Percentiles rank a stretch among this genome's conserved stretches.
phyloP scores from a whole-genome alignment of 306 rosid genomes.

The Boehmeria nivea region DNA sequence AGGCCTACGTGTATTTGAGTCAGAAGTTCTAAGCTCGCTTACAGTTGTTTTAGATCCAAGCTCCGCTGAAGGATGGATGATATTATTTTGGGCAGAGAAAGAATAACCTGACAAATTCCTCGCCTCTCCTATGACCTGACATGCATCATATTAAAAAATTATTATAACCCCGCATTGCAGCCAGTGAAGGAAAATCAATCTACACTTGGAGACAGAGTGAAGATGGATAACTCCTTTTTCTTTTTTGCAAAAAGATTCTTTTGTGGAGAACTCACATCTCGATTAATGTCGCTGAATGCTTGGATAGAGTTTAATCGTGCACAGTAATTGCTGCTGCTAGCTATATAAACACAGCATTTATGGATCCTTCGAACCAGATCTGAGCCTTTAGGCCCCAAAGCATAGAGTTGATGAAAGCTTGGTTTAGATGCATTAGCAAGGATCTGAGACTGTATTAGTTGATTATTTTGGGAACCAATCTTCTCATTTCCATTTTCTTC shows the following conservation, averaged over 20 bases:
- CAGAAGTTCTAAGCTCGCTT: constrained; percentile 38
- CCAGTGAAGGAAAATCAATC: background rate
- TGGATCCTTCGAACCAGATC: constrained; percentile 49
- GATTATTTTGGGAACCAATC: constrained; percentile 55
- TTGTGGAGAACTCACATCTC: constrained; percentile 62
- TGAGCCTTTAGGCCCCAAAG: constrained; percentile 42
- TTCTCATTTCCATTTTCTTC: constrained; percentile 77
- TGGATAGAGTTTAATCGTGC: constrained; percentile 82
- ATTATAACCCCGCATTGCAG: background rate
- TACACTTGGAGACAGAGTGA: too few relatives aligned
- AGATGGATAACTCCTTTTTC: too few relatives aligned
- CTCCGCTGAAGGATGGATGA: constrained; percentile 76
- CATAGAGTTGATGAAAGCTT: constrained; percentile 59
- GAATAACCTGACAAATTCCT: constrained; percentile 84
- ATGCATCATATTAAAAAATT: constrained; percentile 17
- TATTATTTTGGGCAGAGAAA: constrained; percentile 82
- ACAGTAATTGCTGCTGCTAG: constrained; percentile 71
- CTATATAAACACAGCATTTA: constrained; percentile 94
- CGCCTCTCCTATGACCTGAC: constrained; percentile 82
- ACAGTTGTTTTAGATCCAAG: constrained; percentile 91
- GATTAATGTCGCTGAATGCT: constrained; percentile 83
- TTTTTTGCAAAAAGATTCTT: background rate
- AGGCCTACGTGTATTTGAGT: background rate
- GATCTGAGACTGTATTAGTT: constrained; percentile 55
- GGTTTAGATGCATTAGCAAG: constrained; percentile 72